A percentile compares a stretch with the other conserved stretches of the same genome.
Evolutionary conservation across 1,139 yeast species (phyloP).

Genomic region (Geotrichum candidum): DNA sequence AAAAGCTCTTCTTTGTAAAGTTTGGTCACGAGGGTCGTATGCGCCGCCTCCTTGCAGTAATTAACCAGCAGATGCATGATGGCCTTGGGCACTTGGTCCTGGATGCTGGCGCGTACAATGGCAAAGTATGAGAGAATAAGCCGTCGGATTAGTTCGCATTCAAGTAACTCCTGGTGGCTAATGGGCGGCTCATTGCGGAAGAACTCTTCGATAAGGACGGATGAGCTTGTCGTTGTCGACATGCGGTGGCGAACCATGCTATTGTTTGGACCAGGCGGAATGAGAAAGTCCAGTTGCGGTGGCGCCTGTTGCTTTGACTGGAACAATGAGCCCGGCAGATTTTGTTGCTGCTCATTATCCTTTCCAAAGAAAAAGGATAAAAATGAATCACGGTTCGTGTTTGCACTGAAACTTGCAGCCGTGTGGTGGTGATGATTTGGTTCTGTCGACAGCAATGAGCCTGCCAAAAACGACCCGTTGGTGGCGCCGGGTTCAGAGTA

Average conservation of each 20-base stretch:
- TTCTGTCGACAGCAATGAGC: not conserved
- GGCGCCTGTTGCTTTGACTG: not conserved
- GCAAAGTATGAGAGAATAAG: constrained; percentile 88
- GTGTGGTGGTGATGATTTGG: not conserved
- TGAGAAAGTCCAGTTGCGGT: not conserved
- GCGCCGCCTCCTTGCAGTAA: constrained; percentile 77
- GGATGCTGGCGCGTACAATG: constrained; percentile 87
- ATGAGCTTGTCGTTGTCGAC: not conserved
- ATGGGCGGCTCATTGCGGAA: not conserved
- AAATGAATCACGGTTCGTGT: constrained; percentile 55
- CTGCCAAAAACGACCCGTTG: constrained; percentile 5
- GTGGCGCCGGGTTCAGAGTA: not conserved
- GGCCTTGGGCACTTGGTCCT: constrained; percentile 97
- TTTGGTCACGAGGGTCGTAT: constrained; percentile 85
- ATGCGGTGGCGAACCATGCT: not conserved
- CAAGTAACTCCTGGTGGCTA: constrained; percentile 84
- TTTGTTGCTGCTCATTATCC: constrained; percentile 36
- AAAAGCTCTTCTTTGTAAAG: constrained; percentile 79
- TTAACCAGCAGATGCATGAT: constrained; percentile 94
- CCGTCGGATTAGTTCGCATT: constrained; percentile 88
- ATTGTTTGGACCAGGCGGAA: not conserved
- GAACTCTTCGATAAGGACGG: not conserved
- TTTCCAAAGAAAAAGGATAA: constrained; percentile 91
- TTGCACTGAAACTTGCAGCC: not conserved
- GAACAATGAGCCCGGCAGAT: too few relatives aligned